Evolutionary conservation across 1,139 yeast species (phyloP), one percentile per base, ranked within the genome.

Genomic region (Pichia sp.): DNA sequence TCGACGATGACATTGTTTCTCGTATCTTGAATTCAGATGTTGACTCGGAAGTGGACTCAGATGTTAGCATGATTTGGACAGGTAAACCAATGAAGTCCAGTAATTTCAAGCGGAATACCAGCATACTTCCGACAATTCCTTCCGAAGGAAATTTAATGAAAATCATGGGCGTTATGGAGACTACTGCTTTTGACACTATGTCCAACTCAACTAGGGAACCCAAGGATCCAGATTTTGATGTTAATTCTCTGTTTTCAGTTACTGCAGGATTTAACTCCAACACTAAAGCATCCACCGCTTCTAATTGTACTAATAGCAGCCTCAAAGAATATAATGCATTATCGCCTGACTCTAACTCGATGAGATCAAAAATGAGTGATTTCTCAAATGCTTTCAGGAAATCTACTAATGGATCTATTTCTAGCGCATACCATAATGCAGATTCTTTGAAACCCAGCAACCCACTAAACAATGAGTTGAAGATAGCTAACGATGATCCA

Each of bases 121-220:
- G 20, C 14, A 42, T 52, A 4, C 52, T 62, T 47, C 63, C 63
- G 42, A 62, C 65, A 8, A 62, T 62, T 24, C 63, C 63, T 31
- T 61, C 64, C 6, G 65, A 61, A 48, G 60, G 64, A 17, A 60
- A 62, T 48, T 53, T 60, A 41, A 53, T 55, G 58, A 59, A 59
- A n/a, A 52, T 58, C 2, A 58, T 59, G 60, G 48, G 48, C 31
- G 48, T 42, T 12, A 14, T 57, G 5, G 57, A 49, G 2, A 36
- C 55, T 16, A 20, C 49, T 41, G 4, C 49, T n/a, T 8, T 48
- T n/a, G 55, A 53, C 31, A 48, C 49, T 29, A 34, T 50, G 40
- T 52, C 48, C 8, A 8, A 41, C 4, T 10, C 41, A 16, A 20
- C 40, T 27, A 29, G 6, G 20, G 17, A 27, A n/a, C 12, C 40